phyloP scores from a whole-genome alignment of 192 early-diverging fungal genomes.

The Funneliformis geosporum region DNA sequence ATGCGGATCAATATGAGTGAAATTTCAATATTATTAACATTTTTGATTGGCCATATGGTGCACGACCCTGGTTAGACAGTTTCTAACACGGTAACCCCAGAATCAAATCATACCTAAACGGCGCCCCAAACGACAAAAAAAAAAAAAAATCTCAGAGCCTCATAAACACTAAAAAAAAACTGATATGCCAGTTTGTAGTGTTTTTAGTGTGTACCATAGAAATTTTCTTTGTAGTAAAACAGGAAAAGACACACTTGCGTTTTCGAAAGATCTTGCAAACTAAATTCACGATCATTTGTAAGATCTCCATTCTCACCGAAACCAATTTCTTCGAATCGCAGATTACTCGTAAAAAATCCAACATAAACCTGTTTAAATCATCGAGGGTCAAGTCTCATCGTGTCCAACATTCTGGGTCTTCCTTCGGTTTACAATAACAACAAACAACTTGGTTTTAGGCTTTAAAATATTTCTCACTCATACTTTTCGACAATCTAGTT shows the following conservation, averaged over 20 bases:
- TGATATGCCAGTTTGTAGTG: background rate
- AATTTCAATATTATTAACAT: background rate
- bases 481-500: background rate
- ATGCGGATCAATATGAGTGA: background rate
- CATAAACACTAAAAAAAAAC: background rate
- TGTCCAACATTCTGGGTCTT: background rate
- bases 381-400: background rate
- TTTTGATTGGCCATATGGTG: background rate
- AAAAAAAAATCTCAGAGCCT: background rate
- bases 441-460: background rate
- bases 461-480: background rate
- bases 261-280: background rate
- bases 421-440: background rate
- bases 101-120: background rate
- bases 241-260: background rate
- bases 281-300: background rate
- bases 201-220: background rate
- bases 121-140: background rate
- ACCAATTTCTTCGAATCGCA: background rate
- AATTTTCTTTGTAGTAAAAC: background rate
- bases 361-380: background rate
- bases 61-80: background rate
- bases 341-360: background rate
- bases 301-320: background rate
- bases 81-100: no score